A percentile compares a stretch with the other conserved stretches of the same genome.
Conservation (phyloP, 768 basidiomycete genomes). For the Amanita subjunquillea region DNA sequence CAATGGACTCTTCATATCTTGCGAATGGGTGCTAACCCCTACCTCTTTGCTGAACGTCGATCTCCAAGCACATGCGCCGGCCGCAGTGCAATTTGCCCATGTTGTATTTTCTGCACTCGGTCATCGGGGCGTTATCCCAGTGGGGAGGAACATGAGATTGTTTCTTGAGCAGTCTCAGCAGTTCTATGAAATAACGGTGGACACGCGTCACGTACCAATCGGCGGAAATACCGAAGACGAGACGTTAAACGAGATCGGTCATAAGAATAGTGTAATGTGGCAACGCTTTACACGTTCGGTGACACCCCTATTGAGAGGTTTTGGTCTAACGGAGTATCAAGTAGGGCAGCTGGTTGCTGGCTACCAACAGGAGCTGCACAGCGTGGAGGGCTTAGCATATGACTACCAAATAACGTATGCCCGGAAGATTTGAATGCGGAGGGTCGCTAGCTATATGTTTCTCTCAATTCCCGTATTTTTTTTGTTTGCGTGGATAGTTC, state of each 20-base stretch:
- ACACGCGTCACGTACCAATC: conserved; percentile 36
- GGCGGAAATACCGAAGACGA: conserved; percentile 40
- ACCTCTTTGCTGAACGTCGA: conserved; percentile 23
- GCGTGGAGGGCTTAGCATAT: conserved; percentile 35
- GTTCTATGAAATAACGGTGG: conserved; percentile 31
- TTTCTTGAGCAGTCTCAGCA: conserved; percentile 23
- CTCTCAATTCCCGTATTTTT: background rate
- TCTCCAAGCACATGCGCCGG: conserved; percentile 27
- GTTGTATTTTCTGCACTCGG: conserved; percentile 24
- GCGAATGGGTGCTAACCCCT: conserved; percentile 44
- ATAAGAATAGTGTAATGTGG: conserved; percentile 26
- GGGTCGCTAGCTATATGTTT: background rate
- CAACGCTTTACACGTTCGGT: conserved; percentile 37
- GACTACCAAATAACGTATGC: conserved; percentile 43
- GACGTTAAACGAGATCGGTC: conserved; percentile 27
- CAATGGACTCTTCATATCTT: conserved; percentile 61
- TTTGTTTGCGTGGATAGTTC: background rate
- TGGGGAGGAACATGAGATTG: conserved; percentile 18
- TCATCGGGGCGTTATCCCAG: conserved; percentile 5
- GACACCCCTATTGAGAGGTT: conserved; percentile 33
- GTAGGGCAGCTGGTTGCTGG: conserved; percentile 28
- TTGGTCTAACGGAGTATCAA: conserved; percentile 23
- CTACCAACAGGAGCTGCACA: conserved; percentile 36
- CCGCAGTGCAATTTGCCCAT: conserved; percentile 25
- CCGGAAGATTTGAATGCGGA: conserved; percentile 10